A percentile compares a stretch with the other conserved stretches of the same genome.
Evolutionary conservation across 2,329 filamentous ascomycete genomes (phyloP).

Genomic region (Alternaria sp.): DNA sequence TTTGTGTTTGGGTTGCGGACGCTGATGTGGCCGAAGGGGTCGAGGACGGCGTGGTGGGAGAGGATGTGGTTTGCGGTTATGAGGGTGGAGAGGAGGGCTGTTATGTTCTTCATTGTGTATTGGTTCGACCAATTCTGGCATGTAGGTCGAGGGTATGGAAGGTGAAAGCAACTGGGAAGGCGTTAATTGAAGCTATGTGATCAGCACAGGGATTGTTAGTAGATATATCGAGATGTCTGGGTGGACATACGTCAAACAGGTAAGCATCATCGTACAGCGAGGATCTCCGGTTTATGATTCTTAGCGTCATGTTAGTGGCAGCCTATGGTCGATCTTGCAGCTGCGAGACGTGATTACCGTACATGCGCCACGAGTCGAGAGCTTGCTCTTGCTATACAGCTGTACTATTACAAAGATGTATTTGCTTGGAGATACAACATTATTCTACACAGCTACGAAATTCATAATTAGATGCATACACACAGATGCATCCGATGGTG

Average conservation of each 20-base stretch:
- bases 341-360: neutral
- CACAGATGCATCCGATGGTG: neutral
- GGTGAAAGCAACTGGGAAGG: too few species aligned
- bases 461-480: neutral
- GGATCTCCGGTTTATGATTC: neutral
- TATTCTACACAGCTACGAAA: neutral
- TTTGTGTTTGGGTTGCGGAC: conserved; percentile 55
- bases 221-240: too few species aligned
- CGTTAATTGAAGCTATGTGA: neutral
- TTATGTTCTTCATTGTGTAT: conserved; percentile 27
- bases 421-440: neutral
- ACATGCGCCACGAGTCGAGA: neutral
- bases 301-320: neutral
- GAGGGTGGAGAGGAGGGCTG: conserved; percentile 37
- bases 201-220: neutral
- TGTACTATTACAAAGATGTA: neutral
- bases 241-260: neutral
- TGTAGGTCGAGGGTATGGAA: neutral
- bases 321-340: neutral
- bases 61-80: conserved; percentile 58
- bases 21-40: conserved; percentile 61
- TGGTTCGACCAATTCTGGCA: too few species aligned
- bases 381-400: neutral
- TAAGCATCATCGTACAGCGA: conserved; percentile 10
- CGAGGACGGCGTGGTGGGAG: conserved; percentile 57